Evolutionary conservation across 257 asterid genomes (phyloP), one percentile per base, ranked within the genome.

Genomic region (Buddleja alternifolia): DNA sequence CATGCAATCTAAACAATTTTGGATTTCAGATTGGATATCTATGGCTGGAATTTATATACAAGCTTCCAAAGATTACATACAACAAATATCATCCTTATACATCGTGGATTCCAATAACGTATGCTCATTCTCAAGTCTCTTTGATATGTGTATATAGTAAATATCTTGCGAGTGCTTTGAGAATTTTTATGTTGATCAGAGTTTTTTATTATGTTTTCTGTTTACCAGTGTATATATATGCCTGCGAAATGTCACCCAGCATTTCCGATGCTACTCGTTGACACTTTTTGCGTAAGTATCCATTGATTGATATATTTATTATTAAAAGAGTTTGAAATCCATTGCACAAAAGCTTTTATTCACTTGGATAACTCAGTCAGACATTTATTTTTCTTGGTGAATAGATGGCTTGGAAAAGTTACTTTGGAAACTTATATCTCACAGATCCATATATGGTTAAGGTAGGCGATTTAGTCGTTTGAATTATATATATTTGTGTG

Each of bases 21-120:
- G 17, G 7, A 44, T 78, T 66, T 40, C 84, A 92, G 98, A 62
- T 84, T 69, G 98, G 96, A 69, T 92, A 89, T 79, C 63, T 92
- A 34, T 92, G 98, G 98, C 80, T 80, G 77, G 98, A 89, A 77
- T 67, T 73, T 63, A 51, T 89, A 71, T 92, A 92, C 90, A 92
- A 87, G 90, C 98, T 92, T 53, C 96, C 96, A 4, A 89, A 89
- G 82, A 64, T 78, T 54, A 78, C 87, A 10, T 89, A 89, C 84
- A 89, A 92, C 82, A 83, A 87, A 77, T 89, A 92, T 75, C 98
- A 92, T 86, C 98, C 98, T 62, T 92, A 92, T 71, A 92, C 98
- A 55, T 92, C 96, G 16, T 92, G 98, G 98, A 92, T 92, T 51
- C 98, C 98, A 3, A 89, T 89, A 53, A 87, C 89, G 98, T 89